A percentile compares a stretch with the other conserved stretches of the same genome.
Evolutionary conservation across 768 basidiomycete genomes (phyloP).

Genomic region (Lanmaoa rubissima): DNA sequence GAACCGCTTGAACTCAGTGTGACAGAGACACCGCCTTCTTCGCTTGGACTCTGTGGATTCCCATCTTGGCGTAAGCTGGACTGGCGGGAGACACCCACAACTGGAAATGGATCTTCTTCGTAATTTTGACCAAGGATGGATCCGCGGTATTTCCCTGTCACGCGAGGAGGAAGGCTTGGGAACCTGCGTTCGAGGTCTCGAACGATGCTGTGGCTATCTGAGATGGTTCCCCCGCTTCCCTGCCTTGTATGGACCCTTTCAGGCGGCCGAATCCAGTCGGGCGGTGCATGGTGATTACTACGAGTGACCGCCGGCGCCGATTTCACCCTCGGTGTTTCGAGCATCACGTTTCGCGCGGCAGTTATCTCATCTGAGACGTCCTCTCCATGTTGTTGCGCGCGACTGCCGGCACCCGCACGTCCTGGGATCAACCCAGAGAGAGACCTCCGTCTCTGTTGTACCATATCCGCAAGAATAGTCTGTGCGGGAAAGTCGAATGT

Average conservation of each 20-base stretch:
- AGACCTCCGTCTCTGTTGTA: slow-evolving; percentile 17
- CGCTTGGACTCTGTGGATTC: slow-evolving; percentile 2
- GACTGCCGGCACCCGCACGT: neutral
- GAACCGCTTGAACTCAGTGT: slow-evolving; percentile 19
- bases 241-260: slow-evolving; percentile 5
- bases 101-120: slow-evolving; percentile 22
- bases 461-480: slow-evolving; percentile 12
- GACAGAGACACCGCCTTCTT: slow-evolving; percentile 9
- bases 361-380: slow-evolving; percentile 12
- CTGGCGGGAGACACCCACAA: slow-evolving; percentile 26
- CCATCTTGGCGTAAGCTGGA: slow-evolving; percentile 16
- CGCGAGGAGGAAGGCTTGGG: slow-evolving; percentile 45
- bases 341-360: neutral
- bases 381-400: neutral
- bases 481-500: slow-evolving; percentile 40
- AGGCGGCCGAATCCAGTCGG: slow-evolving; percentile 17
- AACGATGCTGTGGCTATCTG: slow-evolving; percentile 45
- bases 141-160: slow-evolving; percentile 28
- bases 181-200: slow-evolving; percentile 54
- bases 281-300: neutral
- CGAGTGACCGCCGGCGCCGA: slow-evolving; percentile 2
- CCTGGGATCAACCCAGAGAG: slow-evolving; percentile 8
- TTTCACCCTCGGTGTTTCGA: slow-evolving; percentile 12
- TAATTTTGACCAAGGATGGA: slow-evolving; percentile 24
- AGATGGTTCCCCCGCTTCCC: slow-evolving; percentile 31